phyloP scores from a whole-genome alignment of 2,329 filamentous ascomycete genomes.

The Diaporthe velutina region DNA sequence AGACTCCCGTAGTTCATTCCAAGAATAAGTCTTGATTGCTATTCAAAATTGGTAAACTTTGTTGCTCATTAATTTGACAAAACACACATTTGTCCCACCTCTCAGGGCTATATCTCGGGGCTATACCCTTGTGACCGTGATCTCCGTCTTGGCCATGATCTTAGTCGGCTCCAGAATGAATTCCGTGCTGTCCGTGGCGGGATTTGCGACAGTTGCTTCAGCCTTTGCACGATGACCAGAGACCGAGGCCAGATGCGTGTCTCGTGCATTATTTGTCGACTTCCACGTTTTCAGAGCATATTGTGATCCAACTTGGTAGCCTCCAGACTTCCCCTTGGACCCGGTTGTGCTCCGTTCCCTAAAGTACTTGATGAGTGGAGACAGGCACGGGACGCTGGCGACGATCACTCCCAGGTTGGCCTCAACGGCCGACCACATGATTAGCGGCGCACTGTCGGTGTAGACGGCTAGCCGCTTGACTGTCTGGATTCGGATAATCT shows the following conservation, averaged over 20 bases:
- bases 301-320: slow-evolving; percentile 25
- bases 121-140: slow-evolving; percentile 25
- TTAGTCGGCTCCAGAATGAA: slow-evolving; percentile 11
- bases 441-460: slow-evolving; percentile 57
- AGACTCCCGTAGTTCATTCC: too few species aligned
- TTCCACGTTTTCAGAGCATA: slow-evolving; percentile 23
- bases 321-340: slow-evolving; percentile 17
- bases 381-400: slow-evolving; percentile 47
- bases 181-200: slow-evolving; percentile 17
- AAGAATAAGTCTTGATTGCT: neutral
- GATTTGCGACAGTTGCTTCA: neutral
- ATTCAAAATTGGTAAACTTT: too few species aligned
- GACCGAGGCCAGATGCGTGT: neutral
- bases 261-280: neutral
- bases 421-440: slow-evolving; percentile 35
- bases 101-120: too few species aligned
- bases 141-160: slow-evolving; percentile 28
- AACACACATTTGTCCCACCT: neutral
- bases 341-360: slow-evolving; percentile 25
- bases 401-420: slow-evolving; percentile 35
- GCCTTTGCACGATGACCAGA: slow-evolving; percentile 15
- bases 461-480: slow-evolving; percentile 58
- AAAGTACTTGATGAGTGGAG: slow-evolving; percentile 55
- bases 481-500: slow-evolving; percentile 64
- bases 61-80: neutral